Percentiles rank a stretch among this genome's conserved stretches.
phyloP scores from a whole-genome alignment of 2,329 filamentous ascomycete genomes.

The Blastomyces emzantsi region DNA sequence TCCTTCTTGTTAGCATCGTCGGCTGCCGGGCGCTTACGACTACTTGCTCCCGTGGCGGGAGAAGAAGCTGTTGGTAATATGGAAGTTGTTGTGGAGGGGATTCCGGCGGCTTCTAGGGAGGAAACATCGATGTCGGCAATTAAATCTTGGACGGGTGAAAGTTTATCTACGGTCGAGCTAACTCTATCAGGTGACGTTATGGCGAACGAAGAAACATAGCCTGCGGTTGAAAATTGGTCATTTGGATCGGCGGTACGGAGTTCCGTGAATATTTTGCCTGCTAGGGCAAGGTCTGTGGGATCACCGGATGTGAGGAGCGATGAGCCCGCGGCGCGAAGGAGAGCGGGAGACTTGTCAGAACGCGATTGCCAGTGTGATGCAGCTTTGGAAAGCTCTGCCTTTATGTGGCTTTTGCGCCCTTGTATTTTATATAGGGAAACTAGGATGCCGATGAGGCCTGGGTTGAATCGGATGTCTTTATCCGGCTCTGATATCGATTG shows the following conservation, averaged over 20 bases:
- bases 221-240: conserved; percentile 65
- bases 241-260: conserved; percentile 55
- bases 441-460: conserved; percentile 71
- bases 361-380: conserved; percentile 70
- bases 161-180: conserved; percentile 29
- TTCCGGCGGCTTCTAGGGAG: conserved; percentile 38
- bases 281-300: conserved; percentile 56
- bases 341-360: conserved; percentile 49
- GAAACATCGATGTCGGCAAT: conserved; percentile 36
- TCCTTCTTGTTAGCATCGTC: conserved; percentile 21
- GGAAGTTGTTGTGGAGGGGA: conserved; percentile 28
- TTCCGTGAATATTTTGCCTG: conserved; percentile 68
- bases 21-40: conserved; percentile 34
- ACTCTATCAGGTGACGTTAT: conserved; percentile 37
- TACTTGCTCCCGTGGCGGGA: conserved; percentile 19
- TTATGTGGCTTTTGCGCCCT: conserved; percentile 62
- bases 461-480: conserved; percentile 66
- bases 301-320: conserved; percentile 70
- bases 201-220: conserved; percentile 75
- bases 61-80: conserved; percentile 26
- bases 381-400: conserved; percentile 66
- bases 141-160: conserved; percentile 35
- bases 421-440: conserved; percentile 71
- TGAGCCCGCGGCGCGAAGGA: conserved; percentile 73
- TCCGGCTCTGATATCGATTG: conserved; percentile 47